Percentiles rank a stretch among this genome's conserved stretches.
Conservation (phyloP, 805 yeast species). For the Yarrowia sp. region DNA sequence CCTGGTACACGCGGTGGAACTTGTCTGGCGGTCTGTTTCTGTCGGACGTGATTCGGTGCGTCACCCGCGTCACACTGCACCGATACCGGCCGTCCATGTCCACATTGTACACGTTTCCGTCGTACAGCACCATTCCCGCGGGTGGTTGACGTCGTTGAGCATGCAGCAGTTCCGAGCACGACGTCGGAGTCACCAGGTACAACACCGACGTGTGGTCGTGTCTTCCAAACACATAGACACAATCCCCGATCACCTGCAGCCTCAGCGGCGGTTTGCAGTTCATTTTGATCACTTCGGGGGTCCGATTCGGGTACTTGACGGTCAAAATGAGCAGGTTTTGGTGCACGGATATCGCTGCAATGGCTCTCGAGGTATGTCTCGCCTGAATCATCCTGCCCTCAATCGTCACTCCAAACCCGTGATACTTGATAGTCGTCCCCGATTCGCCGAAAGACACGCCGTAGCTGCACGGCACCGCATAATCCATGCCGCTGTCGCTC, state of each 20-base stretch:
- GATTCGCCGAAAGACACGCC: neutral
- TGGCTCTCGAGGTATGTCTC: slow-evolving; percentile 5
- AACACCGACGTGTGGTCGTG: slow-evolving; percentile 1
- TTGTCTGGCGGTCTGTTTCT: slow-evolving; percentile 22
- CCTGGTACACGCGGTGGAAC: slow-evolving; percentile 18
- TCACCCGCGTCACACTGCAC: neutral
- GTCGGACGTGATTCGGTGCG: neutral
- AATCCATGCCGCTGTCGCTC: neutral
- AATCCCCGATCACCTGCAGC: neutral
- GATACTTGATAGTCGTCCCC: slow-evolving; percentile 5
- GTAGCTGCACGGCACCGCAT: slow-evolving; percentile 6
- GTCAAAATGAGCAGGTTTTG: neutral
- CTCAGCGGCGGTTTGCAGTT: slow-evolving; percentile 12
- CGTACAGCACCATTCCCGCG: slow-evolving; percentile 6
- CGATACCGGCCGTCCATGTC: slow-evolving; percentile 18
- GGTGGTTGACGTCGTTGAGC: neutral
- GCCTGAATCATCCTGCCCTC: slow-evolving; percentile 4
- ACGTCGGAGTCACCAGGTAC: neutral
- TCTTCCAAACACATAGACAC: slow-evolving; percentile 7
- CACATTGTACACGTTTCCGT: neutral
- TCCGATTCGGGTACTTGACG: slow-evolving; percentile 5
- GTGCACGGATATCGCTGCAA: neutral
- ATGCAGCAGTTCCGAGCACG: neutral
- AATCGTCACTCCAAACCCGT: slow-evolving; percentile 6
- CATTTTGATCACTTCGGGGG: neutral